phyloP scores from a whole-genome alignment of 225 moss, liverwort and hornwort genomes.

The Sphagnum contortum region DNA sequence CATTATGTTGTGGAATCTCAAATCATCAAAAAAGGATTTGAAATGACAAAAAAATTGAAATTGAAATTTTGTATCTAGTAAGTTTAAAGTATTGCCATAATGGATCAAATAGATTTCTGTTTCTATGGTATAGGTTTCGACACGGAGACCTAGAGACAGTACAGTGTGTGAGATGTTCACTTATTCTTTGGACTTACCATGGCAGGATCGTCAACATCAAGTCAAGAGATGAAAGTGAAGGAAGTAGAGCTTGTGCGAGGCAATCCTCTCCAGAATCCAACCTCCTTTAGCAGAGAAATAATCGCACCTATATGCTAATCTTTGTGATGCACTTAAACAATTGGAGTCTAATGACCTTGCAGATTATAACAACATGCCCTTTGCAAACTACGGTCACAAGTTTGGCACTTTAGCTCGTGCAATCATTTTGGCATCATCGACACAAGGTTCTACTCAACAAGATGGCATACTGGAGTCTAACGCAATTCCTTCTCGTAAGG shows the following conservation, averaged over 20 bases:
- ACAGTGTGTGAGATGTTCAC: neutral
- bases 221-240: conserved; percentile 79
- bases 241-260: conserved; percentile 84
- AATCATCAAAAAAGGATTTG: no score
- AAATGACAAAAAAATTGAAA: no score
- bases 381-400: conserved; percentile 92
- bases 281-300: no score
- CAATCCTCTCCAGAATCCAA: conserved; percentile 77
- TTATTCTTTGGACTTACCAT: neutral
- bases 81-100: no score
- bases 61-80: no score
- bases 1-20: no score
- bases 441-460: conserved; percentile 55
- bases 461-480: conserved; percentile 45
- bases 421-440: conserved; percentile 74
- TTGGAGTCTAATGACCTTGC: conserved; percentile 7
- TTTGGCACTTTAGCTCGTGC: conserved; percentile 88
- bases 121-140: no score
- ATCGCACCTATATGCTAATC: no score
- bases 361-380: conserved; percentile 96
- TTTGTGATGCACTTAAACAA: no score
- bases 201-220: conserved; percentile 68
- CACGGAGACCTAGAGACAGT: no score
- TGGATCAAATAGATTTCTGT: no score
- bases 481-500: conserved; percentile 67